Evolutionary conservation across 2,329 filamentous ascomycete species (phyloP), one percentile per base, ranked within the genome.

Genomic region (Chaetomium strumarium): DNA sequence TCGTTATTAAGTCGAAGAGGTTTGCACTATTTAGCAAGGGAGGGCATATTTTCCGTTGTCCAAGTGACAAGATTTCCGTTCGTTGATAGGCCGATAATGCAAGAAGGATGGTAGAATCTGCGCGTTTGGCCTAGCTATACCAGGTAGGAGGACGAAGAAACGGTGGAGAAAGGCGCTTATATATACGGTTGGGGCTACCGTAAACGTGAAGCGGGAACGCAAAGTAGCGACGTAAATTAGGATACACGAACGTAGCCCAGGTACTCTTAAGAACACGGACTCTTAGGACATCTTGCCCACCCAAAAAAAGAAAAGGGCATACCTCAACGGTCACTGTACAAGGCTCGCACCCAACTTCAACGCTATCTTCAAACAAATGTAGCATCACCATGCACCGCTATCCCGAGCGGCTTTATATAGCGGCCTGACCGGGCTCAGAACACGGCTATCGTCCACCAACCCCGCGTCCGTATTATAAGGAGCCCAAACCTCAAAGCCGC

Each of bases 371-470:
- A 49, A 41, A 49, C 46, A 40, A 40, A 20, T 40, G 37, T 49
- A 36, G 24, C 30, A 49, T 49, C 20, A 49, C 46, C 17, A 49
- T 49, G 29, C 38, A 43, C 39, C 41, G 19, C 48, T 20, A 31
- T 51, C 48, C 41, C 41, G 20, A 51, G 41, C 13, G 41, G 48
- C 48, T 45, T 51, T 34, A 31, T 45, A 24, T 39, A 39, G 40
- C 41, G 48, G 41, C 48, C 38, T 45, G n/a, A 41, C 13, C 48
- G 38, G 48, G 48, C 34, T 34, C n/a, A 45, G 48, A 46, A 40
- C 34, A 34, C 34, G 24, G 40, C 34, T 45, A 51, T 33, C 48
- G 48, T 51, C 41, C 24, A 51, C 48, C 20, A 16, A 51, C 48
- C 13, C 41, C 20, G 14, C 14, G 14, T 40, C 41, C 34, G 19